phyloP scores from a whole-genome alignment of 1,284 basidiomycete genomes.

The Mycena sp. region DNA sequence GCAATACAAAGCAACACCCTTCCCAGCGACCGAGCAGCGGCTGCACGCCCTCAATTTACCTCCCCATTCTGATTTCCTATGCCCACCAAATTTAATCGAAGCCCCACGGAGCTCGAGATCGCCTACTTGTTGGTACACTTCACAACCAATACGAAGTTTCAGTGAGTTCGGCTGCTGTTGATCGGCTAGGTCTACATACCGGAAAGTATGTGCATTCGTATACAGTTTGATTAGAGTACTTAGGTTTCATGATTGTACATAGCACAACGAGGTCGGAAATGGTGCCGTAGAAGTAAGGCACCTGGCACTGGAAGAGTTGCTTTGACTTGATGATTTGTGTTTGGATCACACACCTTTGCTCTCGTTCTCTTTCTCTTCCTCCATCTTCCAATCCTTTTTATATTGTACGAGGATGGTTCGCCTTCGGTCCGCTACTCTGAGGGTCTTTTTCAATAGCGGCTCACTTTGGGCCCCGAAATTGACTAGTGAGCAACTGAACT shows the following conservation, averaged over 20 bases:
- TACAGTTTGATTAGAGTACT: constrained; percentile 21
- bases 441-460: too few relatives aligned
- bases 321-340: too few relatives aligned
- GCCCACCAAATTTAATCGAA: neutral
- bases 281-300: constrained; percentile 16
- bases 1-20: constrained; percentile 29
- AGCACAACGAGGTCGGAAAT: neutral
- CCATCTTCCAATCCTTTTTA: too few relatives aligned
- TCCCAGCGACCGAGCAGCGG: constrained; percentile 27
- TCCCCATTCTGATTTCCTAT: constrained; percentile 26
- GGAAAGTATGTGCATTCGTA: constrained; percentile 21
- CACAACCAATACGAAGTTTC: neutral
- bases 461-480: too few relatives aligned
- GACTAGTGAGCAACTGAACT: too few relatives aligned
- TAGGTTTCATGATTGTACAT: constrained; percentile 23
- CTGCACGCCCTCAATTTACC: constrained; percentile 27
- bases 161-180: neutral
- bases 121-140: constrained; percentile 28
- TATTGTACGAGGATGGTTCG: too few relatives aligned
- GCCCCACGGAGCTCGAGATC: too few relatives aligned
- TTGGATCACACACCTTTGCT: constrained; percentile 55
- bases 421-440: too few relatives aligned
- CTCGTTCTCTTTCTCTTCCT: constrained; percentile 90
- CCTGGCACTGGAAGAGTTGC: too few relatives aligned
- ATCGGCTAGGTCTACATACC: constrained; percentile 1